Percentiles rank a stretch among this genome's conserved stretches.
These are phyloP conservation scores for Tetraselmis chui DNA, from an alignment of 139 green algal genomes.

Conservation along the genomic window DNA sequence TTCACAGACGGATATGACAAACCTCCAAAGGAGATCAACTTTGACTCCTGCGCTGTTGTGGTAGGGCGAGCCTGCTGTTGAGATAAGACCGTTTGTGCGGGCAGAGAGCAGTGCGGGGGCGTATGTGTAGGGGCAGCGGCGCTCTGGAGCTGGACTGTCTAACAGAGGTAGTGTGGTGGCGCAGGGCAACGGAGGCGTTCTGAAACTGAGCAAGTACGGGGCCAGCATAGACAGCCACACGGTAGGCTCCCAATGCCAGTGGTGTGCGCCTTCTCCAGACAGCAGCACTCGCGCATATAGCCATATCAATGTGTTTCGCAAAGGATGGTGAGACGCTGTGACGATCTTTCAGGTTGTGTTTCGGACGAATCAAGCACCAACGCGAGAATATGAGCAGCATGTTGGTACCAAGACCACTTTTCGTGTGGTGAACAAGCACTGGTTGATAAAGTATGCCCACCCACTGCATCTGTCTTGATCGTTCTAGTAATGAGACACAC, in stretches of 20 bases:
- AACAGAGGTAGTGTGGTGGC: no score
- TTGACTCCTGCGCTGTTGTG: neutral
- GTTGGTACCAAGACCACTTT: conserved; percentile 11
- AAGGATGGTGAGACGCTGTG: neutral
- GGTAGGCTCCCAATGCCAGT: neutral
- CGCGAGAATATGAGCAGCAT: neutral
- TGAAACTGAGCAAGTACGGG: neutral
- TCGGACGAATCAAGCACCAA: neutral
- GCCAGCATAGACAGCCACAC: neutral
- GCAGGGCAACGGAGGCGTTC: neutral
- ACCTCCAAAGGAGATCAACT: neutral
- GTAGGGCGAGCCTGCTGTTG: no score
- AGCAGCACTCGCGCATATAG: no score
- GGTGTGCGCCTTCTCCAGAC: no score
- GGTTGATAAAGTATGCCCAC: neutral
- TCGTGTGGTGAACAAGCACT: conserved; percentile 9
- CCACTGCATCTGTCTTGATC: no score
- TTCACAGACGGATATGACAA: neutral
- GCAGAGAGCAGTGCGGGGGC: no score
- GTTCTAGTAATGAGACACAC: no score
- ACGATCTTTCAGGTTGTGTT: neutral
- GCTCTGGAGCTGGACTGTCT: no score
- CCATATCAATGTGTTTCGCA: no score
- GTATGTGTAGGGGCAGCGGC: no score
- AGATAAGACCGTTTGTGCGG: no score